Conservation (phyloP, 2,329 filamentous ascomycete species). For the Drechmeria coniospora region DNA sequence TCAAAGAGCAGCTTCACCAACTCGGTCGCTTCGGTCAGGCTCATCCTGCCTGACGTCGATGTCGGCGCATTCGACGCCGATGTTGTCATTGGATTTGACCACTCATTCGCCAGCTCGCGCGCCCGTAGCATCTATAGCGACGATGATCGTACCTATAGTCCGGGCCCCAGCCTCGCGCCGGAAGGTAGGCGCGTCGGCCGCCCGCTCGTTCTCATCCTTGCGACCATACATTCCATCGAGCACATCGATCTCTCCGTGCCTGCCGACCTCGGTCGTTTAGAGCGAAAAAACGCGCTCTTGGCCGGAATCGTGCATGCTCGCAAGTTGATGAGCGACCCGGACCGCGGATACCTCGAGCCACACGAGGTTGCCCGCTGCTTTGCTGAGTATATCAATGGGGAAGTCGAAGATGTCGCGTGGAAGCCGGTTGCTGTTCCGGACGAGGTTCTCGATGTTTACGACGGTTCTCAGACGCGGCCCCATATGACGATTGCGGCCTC, state of each 20-base stretch:
- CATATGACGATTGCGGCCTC: conserved; percentile 11
- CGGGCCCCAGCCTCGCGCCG: background rate
- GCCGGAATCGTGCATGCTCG: conserved; percentile 20
- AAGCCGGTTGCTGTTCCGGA: conserved; percentile 31
- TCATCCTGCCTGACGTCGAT: conserved; percentile 25
- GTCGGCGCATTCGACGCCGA: conserved; percentile 27
- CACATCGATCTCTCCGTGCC: conserved; percentile 35
- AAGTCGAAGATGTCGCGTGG: conserved; percentile 25
- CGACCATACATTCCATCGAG: conserved; percentile 37
- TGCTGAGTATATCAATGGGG: conserved; percentile 25
- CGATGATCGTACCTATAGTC: conserved; percentile 6
- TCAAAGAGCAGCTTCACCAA: conserved; percentile 11
- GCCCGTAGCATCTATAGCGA: no score
- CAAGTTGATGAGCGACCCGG: conserved; percentile 24
- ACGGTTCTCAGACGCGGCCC: conserved; percentile 20
- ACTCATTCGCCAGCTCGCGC: conserved; percentile 26
- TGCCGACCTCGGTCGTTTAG: conserved; percentile 18
- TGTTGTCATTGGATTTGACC: conserved; percentile 38
- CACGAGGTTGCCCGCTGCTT: conserved; percentile 32
- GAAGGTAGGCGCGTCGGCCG: conserved; percentile 8
- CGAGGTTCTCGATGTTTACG: conserved; percentile 31
- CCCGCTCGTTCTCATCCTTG: conserved; percentile 32
- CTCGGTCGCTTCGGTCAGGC: conserved; percentile 23
- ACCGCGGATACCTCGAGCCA: conserved; percentile 23
- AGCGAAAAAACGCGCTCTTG: conserved; percentile 31